phyloP scores from a whole-genome alignment of 2,329 filamentous ascomycete genomes.

The Neoscytalidium dimidiatum region DNA sequence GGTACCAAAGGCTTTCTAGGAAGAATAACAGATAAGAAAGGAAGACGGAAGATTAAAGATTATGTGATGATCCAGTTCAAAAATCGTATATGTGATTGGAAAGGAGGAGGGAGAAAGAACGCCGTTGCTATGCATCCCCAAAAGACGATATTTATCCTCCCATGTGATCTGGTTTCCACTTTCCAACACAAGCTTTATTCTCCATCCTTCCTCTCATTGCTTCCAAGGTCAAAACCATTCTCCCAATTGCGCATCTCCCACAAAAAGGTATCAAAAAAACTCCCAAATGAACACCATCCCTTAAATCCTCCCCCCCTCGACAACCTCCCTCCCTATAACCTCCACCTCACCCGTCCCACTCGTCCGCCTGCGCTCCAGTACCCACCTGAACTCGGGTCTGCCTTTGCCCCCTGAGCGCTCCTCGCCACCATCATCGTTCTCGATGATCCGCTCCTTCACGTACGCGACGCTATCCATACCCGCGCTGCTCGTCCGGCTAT shows the following conservation, averaged over 20 bases:
- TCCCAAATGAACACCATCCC: background rate
- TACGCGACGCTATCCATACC: conserved; percentile 71
- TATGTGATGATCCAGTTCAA: too few relatives aligned
- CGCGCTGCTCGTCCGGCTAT: conserved; percentile 48
- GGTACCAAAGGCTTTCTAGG: background rate
- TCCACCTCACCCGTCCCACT: conserved; percentile 66
- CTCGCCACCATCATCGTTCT: too few relatives aligned
- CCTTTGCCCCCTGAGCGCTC: background rate
- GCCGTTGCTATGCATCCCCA: conserved; percentile 10
- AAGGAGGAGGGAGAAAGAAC: background rate
- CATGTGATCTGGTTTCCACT: background rate
- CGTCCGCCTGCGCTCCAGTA: conserved; percentile 68
- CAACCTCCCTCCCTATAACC: conserved; percentile 65
- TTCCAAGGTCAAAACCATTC: too few relatives aligned
- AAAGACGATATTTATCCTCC: background rate
- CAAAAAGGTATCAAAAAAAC: background rate
- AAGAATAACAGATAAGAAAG: background rate
- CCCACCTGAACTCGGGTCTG: conserved; percentile 51
- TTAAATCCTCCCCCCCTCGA: conserved; percentile 55
- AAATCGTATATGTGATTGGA: too few relatives aligned
- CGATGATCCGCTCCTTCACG: conserved; percentile 45
- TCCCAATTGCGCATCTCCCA: too few relatives aligned
- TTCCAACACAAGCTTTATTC: background rate
- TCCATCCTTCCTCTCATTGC: background rate
- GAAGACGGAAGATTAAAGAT: background rate